Percentiles rank a stretch among this genome's conserved stretches.
Conservation (phyloP, 2,329 filamentous ascomycete species). For the Pseudocercospora crystallina region DNA sequence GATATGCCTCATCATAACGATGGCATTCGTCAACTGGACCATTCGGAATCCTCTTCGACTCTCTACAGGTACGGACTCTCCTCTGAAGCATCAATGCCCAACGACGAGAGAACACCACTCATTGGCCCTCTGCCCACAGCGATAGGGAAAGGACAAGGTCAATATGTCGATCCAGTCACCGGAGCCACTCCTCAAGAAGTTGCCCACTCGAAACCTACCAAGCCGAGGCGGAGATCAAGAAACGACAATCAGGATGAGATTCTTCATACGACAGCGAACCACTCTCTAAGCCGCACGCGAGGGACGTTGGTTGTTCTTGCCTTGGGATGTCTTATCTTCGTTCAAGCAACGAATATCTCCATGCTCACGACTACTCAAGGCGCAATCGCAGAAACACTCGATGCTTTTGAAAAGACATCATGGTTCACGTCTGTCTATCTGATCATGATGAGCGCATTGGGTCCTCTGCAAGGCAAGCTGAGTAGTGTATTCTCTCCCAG, state of each 20-base stretch:
- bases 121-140: background rate
- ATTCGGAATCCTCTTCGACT: background rate
- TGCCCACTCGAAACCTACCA: background rate
- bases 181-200: background rate
- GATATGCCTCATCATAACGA: too few relatives aligned
- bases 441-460: constrained; percentile 59
- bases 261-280: constrained; percentile 25
- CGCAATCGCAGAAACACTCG: constrained; percentile 70
- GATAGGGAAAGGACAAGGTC: background rate
- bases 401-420: constrained; percentile 69
- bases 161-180: background rate
- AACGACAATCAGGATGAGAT: too few relatives aligned
- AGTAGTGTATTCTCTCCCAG: constrained; percentile 72
- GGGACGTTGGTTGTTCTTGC: constrained; percentile 22
- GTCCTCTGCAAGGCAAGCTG: constrained; percentile 70
- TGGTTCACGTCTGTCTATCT: constrained; percentile 83
- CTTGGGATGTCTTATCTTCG: constrained; percentile 35
- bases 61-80: background rate
- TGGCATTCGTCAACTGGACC: too few relatives aligned
- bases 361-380: constrained; percentile 81
- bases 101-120: constrained; percentile 3
- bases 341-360: constrained; percentile 67
- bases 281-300: constrained; percentile 23
- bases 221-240: too few relatives aligned
- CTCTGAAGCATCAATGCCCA: background rate